Base-by-base conservation (phyloP, 805 yeast species). In the Yarrowia sp. region DNA sequence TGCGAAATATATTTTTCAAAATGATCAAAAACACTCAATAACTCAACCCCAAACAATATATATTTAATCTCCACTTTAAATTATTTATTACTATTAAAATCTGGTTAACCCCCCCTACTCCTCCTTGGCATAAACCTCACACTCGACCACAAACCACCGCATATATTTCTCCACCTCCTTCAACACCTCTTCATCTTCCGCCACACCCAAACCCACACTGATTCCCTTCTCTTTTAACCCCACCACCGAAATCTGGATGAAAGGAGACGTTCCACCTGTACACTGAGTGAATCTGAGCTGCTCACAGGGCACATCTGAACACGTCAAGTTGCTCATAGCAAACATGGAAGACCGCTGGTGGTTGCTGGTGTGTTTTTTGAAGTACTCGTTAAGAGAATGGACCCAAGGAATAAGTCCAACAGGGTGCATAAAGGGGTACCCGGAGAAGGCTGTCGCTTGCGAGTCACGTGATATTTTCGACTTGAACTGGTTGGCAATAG, bases 391-490 rank as follows among this genome's bases (percentile, higher is more conserved):
- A 2, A 53, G 35, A 1, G 35, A 28, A 22, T 28, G 44, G 36
- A 53, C 45, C 39, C 41, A 53, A 28, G 61, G 61, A 38, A 53
- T 53, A 9, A 53, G 45, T 38, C 61, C 61, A 1, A 53, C 45
- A 13, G 41, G 36, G 2, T 53, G 45, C 61, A 53, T 53, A 17
- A 50, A 50, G 8, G 57, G 57, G 42, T 50, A 50, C 4, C 57
- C 57, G 7, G 57, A 50, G 14, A 50, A 50, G 6, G 11, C 8
- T 4, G 57, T 50, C 17, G 14, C 1, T 18, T 35, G 41, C 2
- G 57, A 8, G 42, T 50, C 57, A 3, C 42, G 31, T 1, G 31
- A 13, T 2, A 50, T 50, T 13, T 3, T 35, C 7, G 42, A 18
- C 18, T 50, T 33, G 42, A 35, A 50, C 28, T 50, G 42, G 8